These are phyloP conservation scores for Grigorovia transvaalensis DNA, from an alignment of 805 yeast species.

Conservation along the genomic window DNA sequence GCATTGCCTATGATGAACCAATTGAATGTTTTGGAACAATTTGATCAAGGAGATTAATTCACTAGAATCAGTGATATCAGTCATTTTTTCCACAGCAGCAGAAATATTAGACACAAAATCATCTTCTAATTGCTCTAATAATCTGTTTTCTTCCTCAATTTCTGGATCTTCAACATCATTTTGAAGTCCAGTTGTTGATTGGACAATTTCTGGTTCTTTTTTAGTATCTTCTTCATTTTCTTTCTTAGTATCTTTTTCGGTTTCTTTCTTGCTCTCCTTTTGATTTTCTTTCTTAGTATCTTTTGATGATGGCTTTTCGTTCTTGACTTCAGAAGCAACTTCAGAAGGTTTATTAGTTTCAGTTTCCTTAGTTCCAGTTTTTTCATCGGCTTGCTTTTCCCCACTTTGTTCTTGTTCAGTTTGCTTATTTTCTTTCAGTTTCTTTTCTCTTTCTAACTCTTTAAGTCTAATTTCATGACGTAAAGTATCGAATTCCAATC, in stretches of 20 bases:
- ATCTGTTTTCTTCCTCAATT: constrained; percentile 28
- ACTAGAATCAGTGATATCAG: constrained; percentile 55
- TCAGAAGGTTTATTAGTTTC: neutral
- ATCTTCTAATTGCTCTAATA: constrained; percentile 56
- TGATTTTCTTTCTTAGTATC: neutral
- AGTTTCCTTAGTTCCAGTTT: neutral
- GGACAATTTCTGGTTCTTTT: neutral
- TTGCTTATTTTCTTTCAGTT: neutral
- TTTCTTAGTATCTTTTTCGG: neutral
- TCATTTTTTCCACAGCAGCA: constrained; percentile 70
- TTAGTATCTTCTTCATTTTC: neutral
- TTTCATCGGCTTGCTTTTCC: constrained; percentile 4
- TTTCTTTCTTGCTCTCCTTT: neutral
- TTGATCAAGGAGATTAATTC: constrained; percentile 55
- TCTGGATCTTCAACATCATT: neutral
- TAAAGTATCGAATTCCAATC: constrained; percentile 59
- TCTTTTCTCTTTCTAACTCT: constrained; percentile 18
- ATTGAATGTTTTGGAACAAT: constrained; percentile 59
- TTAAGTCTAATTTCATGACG: constrained; percentile 44
- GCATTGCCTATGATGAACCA: constrained; percentile 49
- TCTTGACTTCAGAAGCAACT: constrained; percentile 2
- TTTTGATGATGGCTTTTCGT: neutral
- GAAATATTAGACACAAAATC: constrained; percentile 73
- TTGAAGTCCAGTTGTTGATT: constrained; percentile 1
- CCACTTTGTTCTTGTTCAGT: neutral